Percentiles rank a stretch among this genome's conserved stretches.
These are phyloP conservation scores for Tulasnella sp. DNA, from an alignment of 768 basidiomycete genomes.

Conservation along the genomic window DNA sequence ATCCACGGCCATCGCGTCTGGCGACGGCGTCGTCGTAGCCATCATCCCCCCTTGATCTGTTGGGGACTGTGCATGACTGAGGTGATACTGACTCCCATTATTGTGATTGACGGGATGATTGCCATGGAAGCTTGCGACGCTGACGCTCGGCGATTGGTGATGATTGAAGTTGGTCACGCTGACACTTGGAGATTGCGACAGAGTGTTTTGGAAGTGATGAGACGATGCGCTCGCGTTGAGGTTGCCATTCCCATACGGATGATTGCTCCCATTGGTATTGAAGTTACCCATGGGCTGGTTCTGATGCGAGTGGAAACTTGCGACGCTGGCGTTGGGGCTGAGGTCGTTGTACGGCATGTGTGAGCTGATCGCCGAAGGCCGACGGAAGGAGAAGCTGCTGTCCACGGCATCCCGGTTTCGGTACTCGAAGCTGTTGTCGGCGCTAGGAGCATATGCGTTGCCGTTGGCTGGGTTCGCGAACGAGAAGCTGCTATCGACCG, in stretches of 20 bases:
- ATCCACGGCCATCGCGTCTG: too few species aligned
- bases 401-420: too few species aligned
- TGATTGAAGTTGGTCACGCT: background rate
- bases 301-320: slow-evolving; percentile 14
- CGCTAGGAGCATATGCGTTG: background rate
- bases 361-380: slow-evolving; percentile 7
- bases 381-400: slow-evolving; percentile 1
- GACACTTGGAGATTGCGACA: background rate
- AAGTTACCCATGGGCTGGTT: slow-evolving; percentile 3
- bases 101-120: background rate
- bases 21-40: too few species aligned
- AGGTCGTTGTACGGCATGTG: slow-evolving; percentile 4
- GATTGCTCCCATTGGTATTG: background rate
- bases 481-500: background rate
- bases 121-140: slow-evolving; percentile 12
- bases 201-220: background rate
- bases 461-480: background rate
- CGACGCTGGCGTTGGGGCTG: slow-evolving; percentile 8
- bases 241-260: background rate
- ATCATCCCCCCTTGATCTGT: background rate
- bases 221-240: slow-evolving; percentile 6
- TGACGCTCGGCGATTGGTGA: slow-evolving; percentile 10
- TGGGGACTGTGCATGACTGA: slow-evolving; percentile 2
- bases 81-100: background rate
- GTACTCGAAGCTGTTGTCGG: too few species aligned